phyloP scores from a whole-genome alignment of 2,329 filamentous ascomycete species.

The Monosporascus sp. region DNA sequence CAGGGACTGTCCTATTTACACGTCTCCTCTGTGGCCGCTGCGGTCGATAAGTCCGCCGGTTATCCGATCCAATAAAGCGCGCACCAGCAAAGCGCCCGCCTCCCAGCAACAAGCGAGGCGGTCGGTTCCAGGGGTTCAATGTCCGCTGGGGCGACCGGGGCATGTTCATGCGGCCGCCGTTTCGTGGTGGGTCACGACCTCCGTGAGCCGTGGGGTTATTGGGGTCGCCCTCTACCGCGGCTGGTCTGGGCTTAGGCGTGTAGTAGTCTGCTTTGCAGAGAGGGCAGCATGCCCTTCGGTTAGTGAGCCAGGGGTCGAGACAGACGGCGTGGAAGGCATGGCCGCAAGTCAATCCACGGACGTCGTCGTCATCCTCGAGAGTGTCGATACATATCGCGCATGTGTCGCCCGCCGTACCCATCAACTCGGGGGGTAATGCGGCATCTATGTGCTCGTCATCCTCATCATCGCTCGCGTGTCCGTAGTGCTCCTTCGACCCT shows the following conservation, averaged over 20 bases:
- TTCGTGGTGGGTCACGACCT: constrained; percentile 27
- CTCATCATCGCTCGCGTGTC: constrained; percentile 43
- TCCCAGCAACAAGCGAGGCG: constrained; percentile 17
- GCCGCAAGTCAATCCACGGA: constrained; percentile 90
- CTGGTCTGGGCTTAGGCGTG: constrained; percentile 77
- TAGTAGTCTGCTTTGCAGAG: constrained; percentile 99
- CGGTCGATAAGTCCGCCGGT: constrained; percentile 7
- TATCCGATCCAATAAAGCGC: constrained; percentile 10
- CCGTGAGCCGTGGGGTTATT: constrained; percentile 24
- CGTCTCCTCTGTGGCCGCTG: constrained; percentile 13
- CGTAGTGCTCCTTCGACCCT: constrained; percentile 20
- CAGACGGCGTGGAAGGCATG: constrained; percentile 97
- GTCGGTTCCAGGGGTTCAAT: constrained; percentile 30
- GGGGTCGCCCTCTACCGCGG: constrained; percentile 36
- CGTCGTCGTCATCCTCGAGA: constrained; percentile 91
- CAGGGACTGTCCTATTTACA: constrained; percentile 5
- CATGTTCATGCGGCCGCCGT: constrained; percentile 43
- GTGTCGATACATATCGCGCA: constrained; percentile 96
- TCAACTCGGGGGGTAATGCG: constrained; percentile 73
- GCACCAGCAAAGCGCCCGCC: constrained; percentile 12
- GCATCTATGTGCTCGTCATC: constrained; percentile 80
- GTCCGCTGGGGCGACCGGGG: constrained; percentile 36
- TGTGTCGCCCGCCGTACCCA: constrained; percentile 79
- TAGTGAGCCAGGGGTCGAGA: constrained; percentile 94
- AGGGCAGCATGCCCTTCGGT: constrained; percentile 88